Base-by-base conservation (phyloP, 306 rosid genomes). In the Trifolium pratense region DNA sequence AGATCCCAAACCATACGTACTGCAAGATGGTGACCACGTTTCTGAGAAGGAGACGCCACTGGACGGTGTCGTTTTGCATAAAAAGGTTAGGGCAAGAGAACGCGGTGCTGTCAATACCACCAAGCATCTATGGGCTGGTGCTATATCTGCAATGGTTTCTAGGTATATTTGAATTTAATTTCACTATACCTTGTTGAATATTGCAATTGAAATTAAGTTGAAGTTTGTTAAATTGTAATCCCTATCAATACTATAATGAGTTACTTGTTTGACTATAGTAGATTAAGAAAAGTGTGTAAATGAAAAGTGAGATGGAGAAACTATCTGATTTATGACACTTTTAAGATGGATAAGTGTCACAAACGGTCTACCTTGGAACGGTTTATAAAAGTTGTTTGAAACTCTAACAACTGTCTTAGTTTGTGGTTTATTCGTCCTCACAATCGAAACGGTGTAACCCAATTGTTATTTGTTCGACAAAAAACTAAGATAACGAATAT, bases 141-240 rank as follows among this genome's bases (percentile, higher is more conserved):
- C 97, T 32, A 75, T 89, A 8, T 97, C 97, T n/a, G 97, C 99
- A 74, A 91, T 94, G 99, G 99, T 94, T 82, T 91, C 99, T 63
- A 91, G 97, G 99, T 93, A 61, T 71, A 0, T 34, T 34, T 20
- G 7, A 14, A 9, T 26, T 20, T 52, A 17, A 46, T 78, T 37
- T 71, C 61, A 16, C n/a, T 40, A 9, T 14, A 58, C 6, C 18
- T 59, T 9, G 4, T n/a, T 62, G 25, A 10, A 58, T 29, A 6
- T 58, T 58, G 65, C 39, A 58, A 58, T 26, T 58, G 12, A 58
- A 36, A 36, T 36, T 36, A 36, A 6, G 39, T 36, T 36, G 1
- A 7, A 7, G 2, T 20, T 53, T 53, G 29, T 53, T 53, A 3
- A 9, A 53, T 49, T 51, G 25, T 4, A 29, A 29, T 29, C 32